Percentiles rank a stretch among this genome's conserved stretches.
Evolutionary conservation across 306 rosid species (phyloP).

Genomic region (Cucumis sativus): DNA sequence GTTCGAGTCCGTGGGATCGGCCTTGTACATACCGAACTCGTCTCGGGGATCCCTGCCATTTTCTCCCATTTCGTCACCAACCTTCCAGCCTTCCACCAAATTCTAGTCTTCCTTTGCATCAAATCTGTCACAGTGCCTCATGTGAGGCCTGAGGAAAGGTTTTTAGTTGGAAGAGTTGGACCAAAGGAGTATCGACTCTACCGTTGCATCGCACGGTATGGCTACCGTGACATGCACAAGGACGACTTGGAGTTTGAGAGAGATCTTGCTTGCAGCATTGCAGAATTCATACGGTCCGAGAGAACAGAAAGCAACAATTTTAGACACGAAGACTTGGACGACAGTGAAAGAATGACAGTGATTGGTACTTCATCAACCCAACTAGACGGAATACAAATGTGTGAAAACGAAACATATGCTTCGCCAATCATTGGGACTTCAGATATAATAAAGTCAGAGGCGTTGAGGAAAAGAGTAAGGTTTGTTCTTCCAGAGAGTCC

Average conservation of each 20-base stretch:
- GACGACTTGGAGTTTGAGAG: constrained; percentile 84
- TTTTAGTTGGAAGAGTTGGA: constrained; percentile 90
- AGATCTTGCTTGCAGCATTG: constrained; percentile 84
- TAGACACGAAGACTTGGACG: constrained; percentile 26
- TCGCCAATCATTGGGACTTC: constrained; percentile 31
- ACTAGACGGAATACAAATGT: constrained; percentile 42
- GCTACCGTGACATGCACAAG: constrained; percentile 76
- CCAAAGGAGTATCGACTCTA: constrained; percentile 81
- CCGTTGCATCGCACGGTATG: constrained; percentile 87
- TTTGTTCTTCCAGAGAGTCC: constrained; percentile 70
- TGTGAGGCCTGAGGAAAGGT: constrained; percentile 80
- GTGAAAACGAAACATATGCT: constrained; percentile 32
- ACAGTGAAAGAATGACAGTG: constrained; percentile 67
- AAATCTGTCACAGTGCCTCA: constrained; percentile 94
- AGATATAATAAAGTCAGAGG: constrained; percentile 36
- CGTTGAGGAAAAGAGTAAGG: constrained; percentile 59
- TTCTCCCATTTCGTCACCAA: constrained; percentile 96
- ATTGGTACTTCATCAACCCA: constrained; percentile 75
- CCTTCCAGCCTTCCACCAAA: constrained; percentile 97
- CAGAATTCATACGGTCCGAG: constrained; percentile 70
- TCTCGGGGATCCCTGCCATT: constrained; percentile 83
- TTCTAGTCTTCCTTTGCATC: constrained; percentile 82
- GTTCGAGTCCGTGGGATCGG: constrained; percentile 92
- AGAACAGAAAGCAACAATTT: constrained; percentile 20
- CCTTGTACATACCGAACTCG: constrained; percentile 90